Base-by-base conservation (phyloP, 2,329 filamentous ascomycete genomes). In the Tolypocladium tundrense region DNA sequence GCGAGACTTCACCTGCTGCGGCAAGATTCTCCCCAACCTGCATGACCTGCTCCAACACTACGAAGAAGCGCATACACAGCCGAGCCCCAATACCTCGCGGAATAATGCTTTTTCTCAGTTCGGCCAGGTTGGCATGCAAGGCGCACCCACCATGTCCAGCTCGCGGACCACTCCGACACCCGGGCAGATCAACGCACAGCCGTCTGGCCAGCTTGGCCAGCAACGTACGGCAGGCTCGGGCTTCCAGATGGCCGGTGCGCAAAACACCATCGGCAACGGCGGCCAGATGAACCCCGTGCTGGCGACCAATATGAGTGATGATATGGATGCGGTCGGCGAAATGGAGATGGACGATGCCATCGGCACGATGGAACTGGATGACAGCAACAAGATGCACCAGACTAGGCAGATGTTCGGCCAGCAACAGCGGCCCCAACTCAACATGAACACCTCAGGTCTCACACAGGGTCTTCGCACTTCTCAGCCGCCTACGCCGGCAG, bases 21-120 rank as follows among this genome's bases (percentile, higher is more conserved):
- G 91, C 67, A 84, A 90, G 67, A 93, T 88, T 39, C 82, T 97
- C 64, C 88, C 92, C 31, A 95, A 92, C 55, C 83, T 99, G 65
- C 94, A 99, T 75, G 94, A 97, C 69, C 80, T 99, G 53, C 79
- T 99, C 53, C 91, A 96, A 70, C 94, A 99, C 72, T 99, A 97
- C 70, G 94, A 99, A 74, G 93, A 97, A 74, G 85, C 88, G 57
- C 94, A 99, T 73, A 93, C 91, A 19, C 86, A 89, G 62, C 81
- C 88, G 62, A 76, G 77, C 62, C 73, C 76, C 9, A 74, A 76
- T 41, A 66, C 70, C 14, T 67, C 73, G 13, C 68, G 75, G 53
- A 75, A 74, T 43, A 72, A 73, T 55, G 69, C 72, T 40, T 75
- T 76, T 55, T 69, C 72, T 21, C 74, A 74, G 57, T 77, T 75